phyloP scores from a whole-genome alignment of 305 asterid species.

The Salvia sclarea region DNA sequence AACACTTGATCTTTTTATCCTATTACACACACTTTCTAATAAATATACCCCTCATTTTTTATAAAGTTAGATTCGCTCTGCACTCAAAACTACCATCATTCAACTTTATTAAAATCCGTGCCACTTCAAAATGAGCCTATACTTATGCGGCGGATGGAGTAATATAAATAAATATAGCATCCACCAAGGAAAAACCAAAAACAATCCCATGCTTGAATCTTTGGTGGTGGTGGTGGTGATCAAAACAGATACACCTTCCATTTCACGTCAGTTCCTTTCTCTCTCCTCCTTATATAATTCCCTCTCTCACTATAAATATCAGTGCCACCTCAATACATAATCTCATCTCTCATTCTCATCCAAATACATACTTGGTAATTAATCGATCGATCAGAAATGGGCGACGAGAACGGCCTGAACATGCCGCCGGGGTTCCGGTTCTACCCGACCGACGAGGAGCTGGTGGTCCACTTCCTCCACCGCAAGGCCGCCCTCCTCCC shows the following conservation, averaged over 20 bases:
- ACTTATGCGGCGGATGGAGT: background rate
- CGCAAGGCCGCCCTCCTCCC: constrained; percentile 78
- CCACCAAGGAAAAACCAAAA: background rate
- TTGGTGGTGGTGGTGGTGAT: constrained; percentile 34
- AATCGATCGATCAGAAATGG: constrained; percentile 34
- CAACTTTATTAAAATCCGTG: no score
- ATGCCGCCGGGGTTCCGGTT: constrained; percentile 94
- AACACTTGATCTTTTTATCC: no score
- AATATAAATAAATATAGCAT: background rate
- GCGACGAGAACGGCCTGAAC: constrained; percentile 58
- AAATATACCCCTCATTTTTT: no score
- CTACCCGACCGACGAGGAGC: constrained; percentile 87
- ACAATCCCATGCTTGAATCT: constrained; percentile 36
- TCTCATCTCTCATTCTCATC: background rate
- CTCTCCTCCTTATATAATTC: constrained; percentile 20
- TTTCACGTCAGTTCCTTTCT: constrained; percentile 40
- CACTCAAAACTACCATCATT: no score
- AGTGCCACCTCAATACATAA: background rate
- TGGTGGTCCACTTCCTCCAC: constrained; percentile 92
- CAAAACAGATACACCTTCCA: constrained; percentile 40
- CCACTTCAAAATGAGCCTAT: no score
- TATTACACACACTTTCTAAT: no score
- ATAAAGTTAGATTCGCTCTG: no score
- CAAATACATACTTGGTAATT: background rate
- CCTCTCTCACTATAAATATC: constrained; percentile 42